Base-by-base conservation (phyloP, 1,139 yeast genomes). In the Kodamaea suecica region DNA sequence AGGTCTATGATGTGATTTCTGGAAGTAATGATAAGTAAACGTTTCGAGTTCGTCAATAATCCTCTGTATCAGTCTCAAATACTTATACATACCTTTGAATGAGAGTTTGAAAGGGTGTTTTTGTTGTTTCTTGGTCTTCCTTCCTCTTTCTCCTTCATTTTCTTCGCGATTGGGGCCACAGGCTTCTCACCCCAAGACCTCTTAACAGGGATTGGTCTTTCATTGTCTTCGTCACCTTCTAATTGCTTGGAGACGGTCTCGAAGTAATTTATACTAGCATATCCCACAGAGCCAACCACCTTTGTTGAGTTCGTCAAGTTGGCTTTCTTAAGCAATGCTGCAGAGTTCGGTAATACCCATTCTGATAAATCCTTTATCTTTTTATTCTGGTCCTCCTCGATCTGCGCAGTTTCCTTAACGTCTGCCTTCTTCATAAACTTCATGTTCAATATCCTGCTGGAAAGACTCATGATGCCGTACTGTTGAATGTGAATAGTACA, bases 381-480 rank as follows among this genome's bases (percentile, higher is more conserved):
- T 34, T 56, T 65, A 20, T 49, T 50, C 16, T 53, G 45, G 23
- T 61, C 69, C 28, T 66, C 68, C 23, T 59, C 61, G 32, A 59
- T 55, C 29, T 58, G 53, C 29, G 55, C 62, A 15, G 34, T 27
- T 14, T 33, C 38, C 24, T 37, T 30, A 23, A 42, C 47, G n/a
- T 49, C 59, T 3, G 62, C 53, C 32, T 54, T 59, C 39, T 60
- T 64, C 76, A 70, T 70, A 73, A 70, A 70, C 70, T 82, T 82
- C 90, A 82, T 82, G 70, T 78, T 80, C 74, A 78, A 62, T 48
- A 82, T 80, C 48, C 83, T 67, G 46, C 73, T 70, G n/a, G 87
- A 80, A 47, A 80, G 66, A 44, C 73, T 60, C 64, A 70, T 72
- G 11, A 14, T 27, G 29, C 9, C n/a, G n/a, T n/a, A n/a, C n/a